Base-by-base conservation (phyloP, 495 filamentous ascomycete species). In the Penicillium bialowiezense region DNA sequence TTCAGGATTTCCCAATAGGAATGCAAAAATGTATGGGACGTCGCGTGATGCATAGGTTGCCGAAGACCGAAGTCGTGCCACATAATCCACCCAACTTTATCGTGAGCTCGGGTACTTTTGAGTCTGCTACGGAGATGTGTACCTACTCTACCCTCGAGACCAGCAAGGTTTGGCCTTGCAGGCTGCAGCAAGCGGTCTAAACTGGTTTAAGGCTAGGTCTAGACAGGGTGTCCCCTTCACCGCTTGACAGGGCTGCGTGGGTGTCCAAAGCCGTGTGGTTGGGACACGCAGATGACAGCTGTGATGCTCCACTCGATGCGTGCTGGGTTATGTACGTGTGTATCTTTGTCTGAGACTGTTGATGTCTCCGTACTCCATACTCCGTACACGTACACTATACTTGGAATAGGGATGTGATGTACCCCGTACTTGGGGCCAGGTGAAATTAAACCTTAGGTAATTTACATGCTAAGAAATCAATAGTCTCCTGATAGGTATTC, bases 121-220 rank as follows among this genome's bases (percentile, higher is more conserved):
- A 45, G 31, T 9, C 19, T 45, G 43, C 20, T 19, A 10, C 8
- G 40, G 19, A 46, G 18, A 38, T 23, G 13, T 0, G 19, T 45
- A 34, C 42, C 42, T 44, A 34, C n/a, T n/a, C 23, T 29, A 34
- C 14, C 17, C 29, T 34, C 13, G 10, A 46, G 29, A 47, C 41
- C 57, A 64, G 63, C 62, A 71, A 63, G 59, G 64, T 60, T 52
- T 63, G 65, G 65, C 54, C 59, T 57, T 69, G 49, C 59, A 48
- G 53, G 32, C 56, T 57, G 44, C 60, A 63, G 56, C 57, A 59
- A 52, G 68, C 68, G 68, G 68, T 71, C 66, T 68, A 50, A 37
- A 35, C 43, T 20, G 34, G 50, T n/a, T 29, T 23, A 54, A 46
- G 49, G 24, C 40, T 21, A 49, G 37, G 39, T 21, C 38, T 38